phyloP scores from a whole-genome alignment of 1,284 basidiomycete genomes.

The Puccinia horiana region DNA sequence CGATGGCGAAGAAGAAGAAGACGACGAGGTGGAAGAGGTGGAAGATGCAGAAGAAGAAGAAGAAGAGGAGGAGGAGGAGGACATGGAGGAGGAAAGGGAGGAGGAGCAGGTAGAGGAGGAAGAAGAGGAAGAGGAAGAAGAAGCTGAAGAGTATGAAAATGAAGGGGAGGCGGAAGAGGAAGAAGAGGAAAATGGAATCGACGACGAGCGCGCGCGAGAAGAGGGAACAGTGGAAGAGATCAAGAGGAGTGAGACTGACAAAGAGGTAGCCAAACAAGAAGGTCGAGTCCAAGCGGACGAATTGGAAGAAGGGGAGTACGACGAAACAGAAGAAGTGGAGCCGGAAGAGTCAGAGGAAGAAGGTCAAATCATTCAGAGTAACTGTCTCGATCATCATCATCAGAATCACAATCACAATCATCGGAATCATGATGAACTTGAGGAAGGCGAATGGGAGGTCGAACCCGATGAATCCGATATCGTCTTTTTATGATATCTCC shows the following conservation, averaged over 20 bases:
- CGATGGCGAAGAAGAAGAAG: conserved; percentile 12
- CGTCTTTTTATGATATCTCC: neutral
- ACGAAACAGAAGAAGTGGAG: neutral
- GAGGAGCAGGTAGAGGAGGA: conserved; percentile 54
- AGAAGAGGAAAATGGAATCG: neutral
- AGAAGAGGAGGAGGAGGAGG: conserved; percentile 35
- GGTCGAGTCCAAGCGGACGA: conserved; percentile 1
- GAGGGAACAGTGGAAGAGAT: neutral
- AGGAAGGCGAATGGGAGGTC: neutral
- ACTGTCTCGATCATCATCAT: neutral
- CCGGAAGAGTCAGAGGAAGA: conserved; percentile 3
- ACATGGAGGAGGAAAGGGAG: conserved; percentile 37
- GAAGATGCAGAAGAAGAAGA: conserved; percentile 11
- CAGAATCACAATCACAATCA: neutral
- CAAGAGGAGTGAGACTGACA: neutral
- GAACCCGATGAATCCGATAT: neutral
- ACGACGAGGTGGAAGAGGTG: conserved; percentile 18
- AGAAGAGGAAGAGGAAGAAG: conserved; percentile 52
- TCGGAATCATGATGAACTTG: neutral
- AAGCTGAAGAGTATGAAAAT: conserved; percentile 54
- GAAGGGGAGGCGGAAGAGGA: conserved; percentile 54
- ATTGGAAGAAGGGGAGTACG: conserved; percentile 7
- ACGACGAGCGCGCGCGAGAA: neutral
- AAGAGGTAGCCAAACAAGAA: neutral
- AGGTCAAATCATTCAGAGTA: conserved; percentile 2